phyloP scores from a whole-genome alignment of 176 grass and related monocot genomes.

The Puya raimondii region DNA sequence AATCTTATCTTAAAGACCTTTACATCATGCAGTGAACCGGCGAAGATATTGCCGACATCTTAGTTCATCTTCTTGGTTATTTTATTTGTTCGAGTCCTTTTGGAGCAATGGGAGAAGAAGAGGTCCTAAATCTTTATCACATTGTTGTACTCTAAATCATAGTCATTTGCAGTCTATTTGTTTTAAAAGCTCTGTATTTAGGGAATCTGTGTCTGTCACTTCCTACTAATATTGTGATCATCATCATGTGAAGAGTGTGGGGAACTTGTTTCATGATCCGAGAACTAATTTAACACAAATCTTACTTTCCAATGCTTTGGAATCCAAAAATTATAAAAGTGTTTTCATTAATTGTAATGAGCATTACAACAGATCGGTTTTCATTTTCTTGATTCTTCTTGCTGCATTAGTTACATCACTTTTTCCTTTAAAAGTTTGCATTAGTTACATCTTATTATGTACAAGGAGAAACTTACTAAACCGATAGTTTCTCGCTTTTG shows the following conservation, averaged over 20 bases:
- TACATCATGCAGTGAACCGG: background rate
- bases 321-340: background rate
- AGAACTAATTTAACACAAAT: background rate
- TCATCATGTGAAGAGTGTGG: constrained; percentile 4
- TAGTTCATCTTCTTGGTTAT: constrained; percentile 11
- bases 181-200: background rate
- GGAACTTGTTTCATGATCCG: background rate
- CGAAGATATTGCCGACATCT: constrained; percentile 16
- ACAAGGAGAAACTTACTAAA: no score
- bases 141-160: constrained; percentile 5
- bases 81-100: constrained; percentile 16
- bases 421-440: no score
- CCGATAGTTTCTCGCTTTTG: no score
- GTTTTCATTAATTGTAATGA: background rate
- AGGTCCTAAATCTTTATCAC: constrained; percentile 10
- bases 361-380: background rate
- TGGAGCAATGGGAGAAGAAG: constrained; percentile 33
- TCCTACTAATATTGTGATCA: constrained; percentile 18
- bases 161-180: constrained; percentile 26
- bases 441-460: no score
- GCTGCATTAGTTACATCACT: no score
- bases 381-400: background rate
- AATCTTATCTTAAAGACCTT: constrained; percentile 13
- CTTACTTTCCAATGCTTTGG: background rate
- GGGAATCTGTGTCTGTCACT: constrained; percentile 21